Conservation (phyloP, 805 yeast species). For the Wickerhamomyces subpelliculosus region DNA sequence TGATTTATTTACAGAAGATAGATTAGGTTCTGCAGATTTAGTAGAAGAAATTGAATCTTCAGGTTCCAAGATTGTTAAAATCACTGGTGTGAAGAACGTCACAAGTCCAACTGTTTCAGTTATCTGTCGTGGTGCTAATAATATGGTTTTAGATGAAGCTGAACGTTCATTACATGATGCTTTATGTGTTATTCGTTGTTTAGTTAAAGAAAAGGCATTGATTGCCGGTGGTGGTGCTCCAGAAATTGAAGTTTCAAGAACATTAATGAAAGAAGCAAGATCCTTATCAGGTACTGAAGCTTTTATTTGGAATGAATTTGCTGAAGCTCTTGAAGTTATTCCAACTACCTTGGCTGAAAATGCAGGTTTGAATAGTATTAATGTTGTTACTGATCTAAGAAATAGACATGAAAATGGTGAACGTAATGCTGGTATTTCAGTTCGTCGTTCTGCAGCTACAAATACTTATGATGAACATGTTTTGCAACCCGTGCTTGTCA, state of each 20-base stretch:
- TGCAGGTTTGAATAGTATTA: slow-evolving; percentile 93
- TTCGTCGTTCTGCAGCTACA: slow-evolving; percentile 87
- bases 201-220: slow-evolving; percentile 80
- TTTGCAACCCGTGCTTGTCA: slow-evolving; percentile 91
- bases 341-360: slow-evolving; percentile 96
- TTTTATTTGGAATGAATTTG: slow-evolving; percentile 42
- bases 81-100: slow-evolving; percentile 73
- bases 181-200: slow-evolving; percentile 81
- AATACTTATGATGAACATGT: slow-evolving; percentile 92
- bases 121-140: slow-evolving; percentile 92
- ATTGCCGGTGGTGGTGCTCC: slow-evolving; percentile 99
- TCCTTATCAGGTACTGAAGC: slow-evolving; percentile 89
- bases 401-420: slow-evolving; percentile 89
- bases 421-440: slow-evolving; percentile 90
- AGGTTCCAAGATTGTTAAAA: slow-evolving; percentile 68
- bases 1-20: slow-evolving; percentile 87
- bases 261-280: slow-evolving; percentile 88
- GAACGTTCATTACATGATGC: slow-evolving; percentile 98
- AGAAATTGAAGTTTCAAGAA: slow-evolving; percentile 94
- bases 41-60: slow-evolving; percentile 60
- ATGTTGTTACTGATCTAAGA: slow-evolving; percentile 84
- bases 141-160: slow-evolving; percentile 85
- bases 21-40: slow-evolving; percentile 86
- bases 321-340: slow-evolving; percentile 85
- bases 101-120: slow-evolving; percentile 84